Evolutionary conservation across 495 filamentous ascomycete genomes (phyloP).

Genomic region (Glarea lozoyensis): DNA sequence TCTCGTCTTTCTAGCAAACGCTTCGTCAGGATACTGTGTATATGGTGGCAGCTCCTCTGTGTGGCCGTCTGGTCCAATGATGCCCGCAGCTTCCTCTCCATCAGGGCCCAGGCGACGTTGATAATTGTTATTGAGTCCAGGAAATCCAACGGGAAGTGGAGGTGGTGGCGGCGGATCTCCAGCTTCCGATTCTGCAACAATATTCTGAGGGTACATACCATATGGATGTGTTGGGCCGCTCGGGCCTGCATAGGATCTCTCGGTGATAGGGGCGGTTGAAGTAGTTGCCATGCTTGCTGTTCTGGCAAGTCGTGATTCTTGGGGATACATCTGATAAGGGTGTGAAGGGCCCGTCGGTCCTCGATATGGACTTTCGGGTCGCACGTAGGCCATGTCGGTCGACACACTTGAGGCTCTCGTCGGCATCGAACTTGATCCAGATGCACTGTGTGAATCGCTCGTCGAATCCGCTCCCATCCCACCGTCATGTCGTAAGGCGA

Average conservation of each 20-base stretch:
- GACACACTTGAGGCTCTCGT: constrained; percentile 27
- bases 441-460: constrained; percentile 7
- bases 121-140: constrained; percentile 51
- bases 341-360: constrained; percentile 69
- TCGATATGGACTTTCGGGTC: constrained; percentile 48
- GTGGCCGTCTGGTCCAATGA: constrained; percentile 85
- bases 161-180: constrained; percentile 29
- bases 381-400: constrained; percentile 31
- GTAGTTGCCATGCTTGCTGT: constrained; percentile 57
- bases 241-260: constrained; percentile 51
- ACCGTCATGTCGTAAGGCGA: constrained; percentile 34
- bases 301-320: constrained; percentile 57
- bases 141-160: constrained; percentile 59
- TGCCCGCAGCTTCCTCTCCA: constrained; percentile 74
- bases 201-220: constrained; percentile 71
- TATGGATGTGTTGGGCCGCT: constrained; percentile 76
- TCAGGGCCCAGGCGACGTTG: constrained; percentile 66
- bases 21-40: constrained; percentile 63
- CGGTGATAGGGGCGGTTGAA: constrained; percentile 41
- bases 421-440: constrained; percentile 6
- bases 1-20: constrained; percentile 27
- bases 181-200: constrained; percentile 29
- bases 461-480: constrained; percentile 21
- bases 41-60: constrained; percentile 88
- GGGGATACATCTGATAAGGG: constrained; percentile 79